phyloP scores from a whole-genome alignment of 306 rosid species.

The Cucumis melo region DNA sequence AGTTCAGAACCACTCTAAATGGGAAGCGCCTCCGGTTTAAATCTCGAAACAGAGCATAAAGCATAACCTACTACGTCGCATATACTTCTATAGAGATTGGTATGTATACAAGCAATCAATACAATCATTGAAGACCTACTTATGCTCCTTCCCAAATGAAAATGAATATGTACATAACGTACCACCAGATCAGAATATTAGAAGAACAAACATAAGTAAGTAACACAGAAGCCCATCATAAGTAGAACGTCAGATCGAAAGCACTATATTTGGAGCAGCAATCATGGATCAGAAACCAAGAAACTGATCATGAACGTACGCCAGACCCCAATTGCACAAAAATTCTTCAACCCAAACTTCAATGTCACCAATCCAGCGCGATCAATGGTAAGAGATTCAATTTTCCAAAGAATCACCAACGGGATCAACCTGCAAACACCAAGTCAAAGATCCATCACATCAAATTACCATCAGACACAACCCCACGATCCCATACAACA shows the following conservation, averaged over 20 bases:
- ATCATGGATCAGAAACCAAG: constrained; percentile 17
- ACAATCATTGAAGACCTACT: constrained; percentile 38
- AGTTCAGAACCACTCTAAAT: constrained; percentile 23
- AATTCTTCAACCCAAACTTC: not conserved
- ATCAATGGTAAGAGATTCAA: constrained; percentile 13
- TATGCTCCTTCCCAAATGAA: constrained; percentile 27
- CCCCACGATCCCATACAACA: not conserved
- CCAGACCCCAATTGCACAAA: not conserved
- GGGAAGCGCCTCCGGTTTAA: constrained; percentile 23
- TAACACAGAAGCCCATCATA: constrained; percentile 9
- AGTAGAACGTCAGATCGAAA: constrained; percentile 10
- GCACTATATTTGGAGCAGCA: not conserved
- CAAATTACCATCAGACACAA: constrained; percentile 9
- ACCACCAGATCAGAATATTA: constrained; percentile 16
- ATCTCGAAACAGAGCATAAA: constrained; percentile 31
- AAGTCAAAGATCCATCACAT: constrained; percentile 26
- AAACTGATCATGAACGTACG: not conserved
- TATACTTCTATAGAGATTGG: constrained; percentile 20
- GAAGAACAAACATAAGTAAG: not conserved
- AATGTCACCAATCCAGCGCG: not conserved
- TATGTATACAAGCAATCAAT: constrained; percentile 20
- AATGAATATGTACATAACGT: constrained; percentile 2
- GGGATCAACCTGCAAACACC: constrained; percentile 35
- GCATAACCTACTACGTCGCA: constrained; percentile 29
- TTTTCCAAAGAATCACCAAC: constrained; percentile 5